Base-by-base conservation (phyloP, 148 eudicot genomes). In the Talinum fruticosum region DNA sequence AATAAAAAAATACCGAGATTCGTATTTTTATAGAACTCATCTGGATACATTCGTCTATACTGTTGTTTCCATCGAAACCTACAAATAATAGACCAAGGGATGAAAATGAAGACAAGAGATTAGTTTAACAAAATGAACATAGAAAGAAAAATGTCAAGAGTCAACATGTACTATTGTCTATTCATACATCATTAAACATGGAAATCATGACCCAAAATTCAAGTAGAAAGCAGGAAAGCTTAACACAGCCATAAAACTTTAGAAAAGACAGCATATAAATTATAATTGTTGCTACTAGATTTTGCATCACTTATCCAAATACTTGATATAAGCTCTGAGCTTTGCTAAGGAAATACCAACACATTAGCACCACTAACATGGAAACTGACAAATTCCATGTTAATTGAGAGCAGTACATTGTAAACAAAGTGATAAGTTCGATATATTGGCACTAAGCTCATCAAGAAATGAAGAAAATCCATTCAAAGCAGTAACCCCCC, bases 51-150 rank as follows among this genome's bases (percentile, higher is more conserved):
- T 66, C 92, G 84, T 57, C 91, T 83, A 84, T 85, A 96, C 76
- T 93, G 99, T 71, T 91, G 97, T 59, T 86, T 79, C 97, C 99
- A 96, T 30, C 95, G 92, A 69, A 83, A 91, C 87, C 99, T 96
- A 82, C 72, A 78, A 61, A 57, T 69, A 69, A 69, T 28, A 35
- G 19, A 78, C 38, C 74, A 51, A 75, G 70, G 66, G 3, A 35
- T 18, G 18, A 10, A 62, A 24, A 53, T 16, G 51, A 23, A 24
- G 57, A 15, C 15, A 19, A 32, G 37, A 76, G 53, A 44, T 66
- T 21, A 37, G 6, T 30, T 29, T 37, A 14, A 54, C 59, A 30
- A 76, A 10, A 21, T 37, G 28, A 45, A 36, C 37, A 70, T 53
- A 23, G 18, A 24, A 61, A 66, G 78, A 38, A 15, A n/a, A 28